Evolutionary conservation across 257 asterid species (phyloP).

Genomic region (Solanum sitiens): DNA sequence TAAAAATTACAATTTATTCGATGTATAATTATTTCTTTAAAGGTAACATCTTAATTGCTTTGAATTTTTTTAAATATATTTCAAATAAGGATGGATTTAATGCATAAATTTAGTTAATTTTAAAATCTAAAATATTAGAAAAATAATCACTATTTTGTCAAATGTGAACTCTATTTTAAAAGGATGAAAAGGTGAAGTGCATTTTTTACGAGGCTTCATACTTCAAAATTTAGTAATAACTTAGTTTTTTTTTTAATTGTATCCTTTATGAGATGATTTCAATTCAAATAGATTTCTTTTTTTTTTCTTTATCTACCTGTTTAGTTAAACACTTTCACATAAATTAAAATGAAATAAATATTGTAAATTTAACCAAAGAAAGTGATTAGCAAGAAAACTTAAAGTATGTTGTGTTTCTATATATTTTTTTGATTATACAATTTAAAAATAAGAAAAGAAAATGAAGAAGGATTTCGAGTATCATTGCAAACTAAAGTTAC

Average conservation of each 20-base stretch:
- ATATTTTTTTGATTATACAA: not conserved
- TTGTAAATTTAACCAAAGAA: not conserved
- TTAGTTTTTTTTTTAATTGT: not conserved
- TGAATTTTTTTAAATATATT: not conserved
- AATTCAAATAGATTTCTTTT: not conserved
- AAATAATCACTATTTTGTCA: not conserved
- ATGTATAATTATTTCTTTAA: not conserved
- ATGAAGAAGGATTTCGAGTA: not conserved
- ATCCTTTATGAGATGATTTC: not conserved
- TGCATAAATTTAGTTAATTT: not conserved
- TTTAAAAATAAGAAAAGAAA: not conserved
- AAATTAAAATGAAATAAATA: not conserved
- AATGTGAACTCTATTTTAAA: not conserved
- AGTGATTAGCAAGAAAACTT: not conserved
- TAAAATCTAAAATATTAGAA: not conserved
- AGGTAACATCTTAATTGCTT: not conserved
- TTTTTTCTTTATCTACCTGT: not conserved
- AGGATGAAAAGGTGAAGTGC: not conserved
- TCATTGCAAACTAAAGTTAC: not conserved
- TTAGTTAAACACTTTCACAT: not conserved
- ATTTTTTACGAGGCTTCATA: not conserved
- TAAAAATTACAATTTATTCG: not conserved
- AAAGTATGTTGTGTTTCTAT: not conserved
- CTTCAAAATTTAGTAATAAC: not conserved
- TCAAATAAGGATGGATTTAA: not conserved